A percentile compares a stretch with the other conserved stretches of the same genome.
Conservation (phyloP, 306 rosid species). For the Malus fusca region DNA sequence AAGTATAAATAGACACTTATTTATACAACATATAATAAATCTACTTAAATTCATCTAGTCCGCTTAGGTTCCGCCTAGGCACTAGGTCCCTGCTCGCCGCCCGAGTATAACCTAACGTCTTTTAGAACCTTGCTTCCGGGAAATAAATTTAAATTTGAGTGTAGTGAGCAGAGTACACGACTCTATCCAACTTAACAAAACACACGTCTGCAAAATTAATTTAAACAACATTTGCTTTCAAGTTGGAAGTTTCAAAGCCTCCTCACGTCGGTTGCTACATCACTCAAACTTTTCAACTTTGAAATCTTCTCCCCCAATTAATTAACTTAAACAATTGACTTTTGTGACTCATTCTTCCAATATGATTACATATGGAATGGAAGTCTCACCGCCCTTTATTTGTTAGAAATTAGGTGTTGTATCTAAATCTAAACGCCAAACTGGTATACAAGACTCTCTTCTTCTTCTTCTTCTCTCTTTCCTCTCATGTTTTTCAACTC, state of each 20-base stretch:
- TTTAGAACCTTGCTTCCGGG: too few relatives aligned
- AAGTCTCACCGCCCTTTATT: background rate
- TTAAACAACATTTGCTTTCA: background rate
- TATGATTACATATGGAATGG: constrained; percentile 5
- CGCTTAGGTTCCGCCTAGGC: too few relatives aligned
- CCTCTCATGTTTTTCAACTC: background rate
- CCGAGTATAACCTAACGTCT: too few relatives aligned
- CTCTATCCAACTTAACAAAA: background rate
- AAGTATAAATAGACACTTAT: too few relatives aligned
- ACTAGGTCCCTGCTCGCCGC: rapidly evolving
- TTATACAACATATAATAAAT: too few relatives aligned
- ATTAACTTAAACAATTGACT: background rate
- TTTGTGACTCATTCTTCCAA: background rate
- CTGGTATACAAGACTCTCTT: background rate
- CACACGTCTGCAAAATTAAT: background rate
- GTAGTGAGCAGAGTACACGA: rapidly evolving
- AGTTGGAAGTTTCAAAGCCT: constrained; percentile 9
- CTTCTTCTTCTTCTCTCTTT: background rate
- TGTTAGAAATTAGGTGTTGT: background rate
- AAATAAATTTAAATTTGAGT: too few relatives aligned
- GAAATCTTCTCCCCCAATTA: constrained; percentile 12
- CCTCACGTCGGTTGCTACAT: constrained; percentile 5
- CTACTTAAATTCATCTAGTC: too few relatives aligned
- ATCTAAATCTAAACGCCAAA: constrained; percentile 1
- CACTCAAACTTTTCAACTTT: background rate